Base-by-base conservation (phyloP, 2,329 filamentous ascomycete genomes). In the Arthrobotrys sphaeroides region DNA sequence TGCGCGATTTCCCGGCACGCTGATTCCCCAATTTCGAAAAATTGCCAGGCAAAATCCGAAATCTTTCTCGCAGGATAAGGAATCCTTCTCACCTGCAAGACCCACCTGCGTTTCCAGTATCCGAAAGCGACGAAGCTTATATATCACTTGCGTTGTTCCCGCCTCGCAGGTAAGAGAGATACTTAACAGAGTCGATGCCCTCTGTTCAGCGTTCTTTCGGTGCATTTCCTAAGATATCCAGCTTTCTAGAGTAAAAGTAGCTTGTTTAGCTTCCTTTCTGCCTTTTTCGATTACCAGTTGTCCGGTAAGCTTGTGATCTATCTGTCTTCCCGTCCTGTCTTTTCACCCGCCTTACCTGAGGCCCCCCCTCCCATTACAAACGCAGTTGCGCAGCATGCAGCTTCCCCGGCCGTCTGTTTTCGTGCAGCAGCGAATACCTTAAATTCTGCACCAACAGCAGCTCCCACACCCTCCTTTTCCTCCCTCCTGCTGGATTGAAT, bases 1-100 rank as follows among this genome's bases (percentile, higher is more conserved):
- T 75, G 72, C 64, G 72, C 64, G 72, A 75, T 75, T 75, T 75
- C 72, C 43, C 62, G 47, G 33, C 40, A 43, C 26, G 38, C 38
- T 61, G 51, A 55, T 61, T 72, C 13, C 36, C 59, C 31, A 12
- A 45, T 62, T 40, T 62, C 59, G 42, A 47, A 47, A 47, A 53
- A 42, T 53, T 36, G 31, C 60, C 60, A 64, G 45, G 6, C 36
- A 40, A 38, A 51, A 42, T 65, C 55, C 66, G 66, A 62, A 69
- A 69, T 36, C 53, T 51, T n/a, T 61, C 65, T 61, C 65, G 45
- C 55, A 67, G 18, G 47, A 49, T 36, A 62, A 55, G 49, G 49
- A 68, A 70, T 70, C 43, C 66, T 51, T 43, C 60, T 49, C 49
- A 65, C 36, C 26, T 22, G 45, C 28, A 40, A 20, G 45, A 55